Conservation (phyloP, 2,329 filamentous ascomycete genomes). For the Alternaria novae-zelandiae region DNA sequence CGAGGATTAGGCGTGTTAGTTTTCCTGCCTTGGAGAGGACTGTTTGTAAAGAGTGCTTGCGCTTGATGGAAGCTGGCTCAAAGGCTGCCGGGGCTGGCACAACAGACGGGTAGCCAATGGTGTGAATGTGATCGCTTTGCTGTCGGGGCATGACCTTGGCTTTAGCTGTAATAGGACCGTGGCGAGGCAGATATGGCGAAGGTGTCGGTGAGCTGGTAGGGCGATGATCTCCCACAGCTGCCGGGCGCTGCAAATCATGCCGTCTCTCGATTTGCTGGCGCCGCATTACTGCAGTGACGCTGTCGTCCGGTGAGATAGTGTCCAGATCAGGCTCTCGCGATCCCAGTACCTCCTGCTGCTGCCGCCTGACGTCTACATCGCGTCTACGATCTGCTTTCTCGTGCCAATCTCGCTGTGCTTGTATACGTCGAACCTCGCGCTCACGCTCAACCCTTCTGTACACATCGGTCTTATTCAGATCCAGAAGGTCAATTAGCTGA, state of each 20-base stretch:
- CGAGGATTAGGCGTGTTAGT: conserved; percentile 20
- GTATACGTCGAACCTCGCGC: background rate
- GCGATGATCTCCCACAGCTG: background rate
- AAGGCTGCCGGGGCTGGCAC: background rate
- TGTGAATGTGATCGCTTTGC: background rate
- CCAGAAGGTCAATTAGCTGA: background rate
- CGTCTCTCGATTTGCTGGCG: background rate
- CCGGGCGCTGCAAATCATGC: background rate
- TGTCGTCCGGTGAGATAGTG: background rate
- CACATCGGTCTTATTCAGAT: background rate
- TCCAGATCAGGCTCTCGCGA: background rate
- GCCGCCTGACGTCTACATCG: background rate
- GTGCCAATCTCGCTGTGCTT: background rate
- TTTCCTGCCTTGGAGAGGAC: conserved; percentile 7
- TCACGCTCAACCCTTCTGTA: conserved; percentile 2
- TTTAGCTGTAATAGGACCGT: background rate
- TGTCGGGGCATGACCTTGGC: background rate
- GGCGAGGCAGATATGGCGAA: background rate
- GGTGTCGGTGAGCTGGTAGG: background rate
- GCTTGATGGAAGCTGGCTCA: background rate
- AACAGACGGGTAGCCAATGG: background rate
- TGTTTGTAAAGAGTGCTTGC: background rate
- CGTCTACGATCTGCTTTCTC: background rate
- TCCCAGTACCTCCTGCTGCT: background rate
- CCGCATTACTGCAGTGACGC: background rate